Conservation (phyloP, 495 filamentous ascomycete genomes). For the Halenospora varia region DNA sequence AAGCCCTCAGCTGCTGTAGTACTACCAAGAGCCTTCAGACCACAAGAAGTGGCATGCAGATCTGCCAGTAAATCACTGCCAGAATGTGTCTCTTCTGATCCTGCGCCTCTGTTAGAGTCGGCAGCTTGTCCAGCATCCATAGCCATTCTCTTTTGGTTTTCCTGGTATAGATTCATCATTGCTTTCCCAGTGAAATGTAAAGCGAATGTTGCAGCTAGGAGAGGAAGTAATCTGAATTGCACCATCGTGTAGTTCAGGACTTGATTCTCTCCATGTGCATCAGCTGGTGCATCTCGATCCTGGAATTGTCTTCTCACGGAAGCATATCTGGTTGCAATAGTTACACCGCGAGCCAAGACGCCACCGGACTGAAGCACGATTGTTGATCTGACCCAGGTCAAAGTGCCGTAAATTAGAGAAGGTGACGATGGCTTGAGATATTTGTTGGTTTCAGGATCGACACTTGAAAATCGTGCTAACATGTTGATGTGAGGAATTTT, state of each 20-base stretch:
- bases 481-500: constrained; percentile 67
- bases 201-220: constrained; percentile 70
- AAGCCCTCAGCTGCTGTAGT: constrained; percentile 65
- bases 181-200: constrained; percentile 68
- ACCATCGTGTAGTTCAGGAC: constrained; percentile 76
- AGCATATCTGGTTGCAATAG: constrained; percentile 68
- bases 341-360: constrained; percentile 68
- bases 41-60: constrained; percentile 69
- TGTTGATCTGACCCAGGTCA: constrained; percentile 68
- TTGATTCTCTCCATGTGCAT: constrained; percentile 50
- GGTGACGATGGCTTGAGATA: constrained; percentile 62
- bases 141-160: constrained; percentile 59
- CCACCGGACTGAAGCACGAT: constrained; percentile 66
- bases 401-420: constrained; percentile 64
- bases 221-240: constrained; percentile 63
- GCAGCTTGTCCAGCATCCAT: constrained; percentile 32
- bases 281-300: constrained; percentile 55
- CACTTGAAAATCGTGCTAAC: constrained; percentile 59
- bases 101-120: constrained; percentile 50
- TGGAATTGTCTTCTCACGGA: constrained; percentile 68
- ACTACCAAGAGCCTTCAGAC: constrained; percentile 65
- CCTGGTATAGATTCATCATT: constrained; percentile 61
- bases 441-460: constrained; percentile 57
- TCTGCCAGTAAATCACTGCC: constrained; percentile 66
- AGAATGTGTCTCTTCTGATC: constrained; percentile 60